A percentile compares a stretch with the other conserved stretches of the same genome.
These are phyloP conservation scores for Sphagnum tenellum DNA, from an alignment of 225 moss, liverwort and hornwort species.

Conservation along the genomic window DNA sequence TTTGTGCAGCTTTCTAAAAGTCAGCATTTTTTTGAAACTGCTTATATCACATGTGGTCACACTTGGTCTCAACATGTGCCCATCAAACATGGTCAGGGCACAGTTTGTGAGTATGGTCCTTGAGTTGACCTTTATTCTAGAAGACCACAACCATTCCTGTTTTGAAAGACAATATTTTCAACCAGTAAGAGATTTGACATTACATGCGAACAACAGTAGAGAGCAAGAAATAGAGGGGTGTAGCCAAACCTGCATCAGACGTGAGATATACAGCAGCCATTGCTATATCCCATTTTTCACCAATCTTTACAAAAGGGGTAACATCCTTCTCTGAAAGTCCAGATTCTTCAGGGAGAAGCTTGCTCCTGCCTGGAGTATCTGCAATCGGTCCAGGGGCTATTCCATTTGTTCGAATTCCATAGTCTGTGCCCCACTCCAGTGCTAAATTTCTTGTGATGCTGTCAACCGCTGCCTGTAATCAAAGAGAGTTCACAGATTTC, in stretches of 20 bases:
- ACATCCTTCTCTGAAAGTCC: background rate
- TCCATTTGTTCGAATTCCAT: conserved; percentile 62
- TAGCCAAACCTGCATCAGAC: conserved; percentile 61
- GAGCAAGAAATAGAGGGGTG: background rate
- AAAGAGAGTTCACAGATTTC: too few species aligned
- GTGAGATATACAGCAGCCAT: conserved; percentile 72
- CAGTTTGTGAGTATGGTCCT: background rate
- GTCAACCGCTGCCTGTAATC: conserved; percentile 75
- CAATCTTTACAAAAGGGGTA: conserved; percentile 46
- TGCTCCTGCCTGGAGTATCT: conserved; percentile 75
- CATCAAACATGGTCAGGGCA: background rate
- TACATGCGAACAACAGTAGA: too few species aligned
- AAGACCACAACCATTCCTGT: too few species aligned
- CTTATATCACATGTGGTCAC: too few species aligned
- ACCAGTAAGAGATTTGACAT: too few species aligned
- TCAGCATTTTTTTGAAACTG: too few species aligned
- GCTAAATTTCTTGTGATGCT: conserved; percentile 76
- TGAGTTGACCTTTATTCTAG: too few species aligned
- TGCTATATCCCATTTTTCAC: conserved; percentile 87
- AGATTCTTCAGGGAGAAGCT: conserved; percentile 39
- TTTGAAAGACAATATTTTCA: too few species aligned
- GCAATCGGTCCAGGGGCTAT: conserved; percentile 85
- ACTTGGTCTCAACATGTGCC: too few species aligned
- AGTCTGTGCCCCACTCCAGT: conserved; percentile 87
- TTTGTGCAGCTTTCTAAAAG: too few species aligned